Evolutionary conservation across 2,329 filamentous ascomycete species (phyloP).

Genomic region (Penicillium sp.): DNA sequence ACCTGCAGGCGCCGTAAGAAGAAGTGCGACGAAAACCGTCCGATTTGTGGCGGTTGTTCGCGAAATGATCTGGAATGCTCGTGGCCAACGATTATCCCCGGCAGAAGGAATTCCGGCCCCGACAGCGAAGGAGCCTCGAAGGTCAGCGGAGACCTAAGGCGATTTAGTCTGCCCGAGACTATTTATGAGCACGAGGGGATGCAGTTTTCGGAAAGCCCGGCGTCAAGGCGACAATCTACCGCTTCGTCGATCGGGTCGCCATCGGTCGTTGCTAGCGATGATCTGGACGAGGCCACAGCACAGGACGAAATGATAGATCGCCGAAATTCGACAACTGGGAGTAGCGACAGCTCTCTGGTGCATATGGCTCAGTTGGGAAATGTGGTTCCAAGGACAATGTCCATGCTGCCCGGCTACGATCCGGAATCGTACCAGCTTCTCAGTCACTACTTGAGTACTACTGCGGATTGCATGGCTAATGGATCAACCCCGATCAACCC

Average conservation of each 20-base stretch:
- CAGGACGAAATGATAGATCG: slow-evolving; percentile 3
- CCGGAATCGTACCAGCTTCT: slow-evolving; percentile 44
- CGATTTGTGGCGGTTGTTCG: slow-evolving; percentile 39
- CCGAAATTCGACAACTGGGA: not conserved
- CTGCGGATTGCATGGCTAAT: slow-evolving; percentile 54
- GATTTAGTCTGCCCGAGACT: slow-evolving; percentile 8
- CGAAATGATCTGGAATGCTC: slow-evolving; percentile 35
- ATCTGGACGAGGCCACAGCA: not conserved
- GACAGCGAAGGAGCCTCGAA: slow-evolving; percentile 5
- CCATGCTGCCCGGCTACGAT: slow-evolving; percentile 35
- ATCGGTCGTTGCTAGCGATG: slow-evolving; percentile 12
- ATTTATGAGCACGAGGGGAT: slow-evolving; percentile 15
- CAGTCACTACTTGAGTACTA: slow-evolving; percentile 52
- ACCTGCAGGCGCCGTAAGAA: slow-evolving; percentile 39
- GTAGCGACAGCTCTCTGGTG: slow-evolving; percentile 1
- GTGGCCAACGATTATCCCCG: slow-evolving; percentile 30
- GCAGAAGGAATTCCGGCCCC: slow-evolving; percentile 12
- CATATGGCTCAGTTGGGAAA: slow-evolving; percentile 16
- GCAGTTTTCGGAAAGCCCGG: slow-evolving; percentile 8
- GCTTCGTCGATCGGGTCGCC: slow-evolving; percentile 17
- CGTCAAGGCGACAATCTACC: slow-evolving; percentile 21
- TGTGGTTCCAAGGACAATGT: slow-evolving; percentile 30
- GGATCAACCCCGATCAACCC: slow-evolving; percentile 53
- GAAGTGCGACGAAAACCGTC: slow-evolving; percentile 38
- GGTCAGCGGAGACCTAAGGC: not conserved